Evolutionary conservation across 169 alveolate species (phyloP).

Genomic region (Blepharisma undulans): DNA sequence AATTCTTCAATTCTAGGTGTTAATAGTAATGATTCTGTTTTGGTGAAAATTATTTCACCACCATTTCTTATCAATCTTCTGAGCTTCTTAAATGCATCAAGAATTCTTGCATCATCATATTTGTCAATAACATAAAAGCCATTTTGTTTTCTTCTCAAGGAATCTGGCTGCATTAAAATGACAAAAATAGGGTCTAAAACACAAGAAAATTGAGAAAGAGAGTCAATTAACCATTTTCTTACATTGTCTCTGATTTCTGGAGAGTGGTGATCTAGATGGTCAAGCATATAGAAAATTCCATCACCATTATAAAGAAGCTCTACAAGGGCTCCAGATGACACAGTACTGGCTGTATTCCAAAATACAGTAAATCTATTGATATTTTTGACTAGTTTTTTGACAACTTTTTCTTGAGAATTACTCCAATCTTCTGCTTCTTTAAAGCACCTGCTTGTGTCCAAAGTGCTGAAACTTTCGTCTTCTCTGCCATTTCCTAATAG

Average conservation of each 20-base stretch:
- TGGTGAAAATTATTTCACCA: background rate
- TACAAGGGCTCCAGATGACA: background rate
- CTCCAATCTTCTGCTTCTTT: background rate
- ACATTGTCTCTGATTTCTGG: conserved; percentile 10
- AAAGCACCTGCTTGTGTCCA: background rate
- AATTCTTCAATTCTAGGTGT: background rate
- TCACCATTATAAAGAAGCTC: background rate
- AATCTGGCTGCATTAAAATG: background rate
- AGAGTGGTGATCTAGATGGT: background rate
- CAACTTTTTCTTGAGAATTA: background rate
- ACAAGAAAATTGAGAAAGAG: background rate
- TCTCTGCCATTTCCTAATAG: background rate
- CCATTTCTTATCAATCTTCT: conserved; percentile 8
- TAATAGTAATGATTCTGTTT: background rate
- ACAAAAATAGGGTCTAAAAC: conserved; percentile 29
- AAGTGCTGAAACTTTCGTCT: background rate
- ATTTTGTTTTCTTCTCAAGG: background rate
- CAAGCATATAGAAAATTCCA: conserved; percentile 24
- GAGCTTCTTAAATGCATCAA: conserved; percentile 27
- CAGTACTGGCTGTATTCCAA: conserved; percentile 1
- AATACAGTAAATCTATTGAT: conserved; percentile 2
- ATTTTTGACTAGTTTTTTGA: background rate
- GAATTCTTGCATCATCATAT: background rate
- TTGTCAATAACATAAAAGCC: background rate
- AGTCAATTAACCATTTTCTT: conserved; percentile 20